A percentile compares a stretch with the other conserved stretches of the same genome.
These are phyloP conservation scores for Fusarium papillatum DNA, from an alignment of 2,329 filamentous ascomycete species.

Conservation along the genomic window DNA sequence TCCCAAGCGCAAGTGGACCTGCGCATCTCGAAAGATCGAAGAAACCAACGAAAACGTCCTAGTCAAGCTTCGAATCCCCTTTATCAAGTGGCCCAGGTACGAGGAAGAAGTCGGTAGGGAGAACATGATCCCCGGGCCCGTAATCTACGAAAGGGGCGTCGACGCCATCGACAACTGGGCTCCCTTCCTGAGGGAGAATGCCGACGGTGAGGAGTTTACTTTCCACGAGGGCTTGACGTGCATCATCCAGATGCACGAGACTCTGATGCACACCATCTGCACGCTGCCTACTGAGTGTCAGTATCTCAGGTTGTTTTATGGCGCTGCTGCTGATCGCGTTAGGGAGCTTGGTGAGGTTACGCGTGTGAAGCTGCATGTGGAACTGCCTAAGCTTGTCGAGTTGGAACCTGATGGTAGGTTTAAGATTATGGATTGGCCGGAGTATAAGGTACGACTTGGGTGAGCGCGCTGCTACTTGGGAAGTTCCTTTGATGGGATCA, in stretches of 20 bases:
- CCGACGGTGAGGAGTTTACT: conserved; percentile 6
- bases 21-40: conserved; percentile 19
- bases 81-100: conserved; percentile 28
- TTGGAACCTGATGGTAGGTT: neutral
- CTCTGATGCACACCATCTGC: conserved; percentile 18
- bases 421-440: neutral
- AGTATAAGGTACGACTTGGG: neutral
- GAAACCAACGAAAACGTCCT: conserved; percentile 13
- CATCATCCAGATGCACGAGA: conserved; percentile 20
- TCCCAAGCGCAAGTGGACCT: conserved; percentile 4
- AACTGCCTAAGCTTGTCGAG: neutral
- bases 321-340: conserved; percentile 11
- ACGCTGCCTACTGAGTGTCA: neutral
- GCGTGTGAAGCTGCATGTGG: neutral
- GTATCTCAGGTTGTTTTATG: conserved; percentile 27
- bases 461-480: neutral
- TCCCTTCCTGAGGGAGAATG: neutral
- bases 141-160: neutral
- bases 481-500: neutral
- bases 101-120: conserved; percentile 5
- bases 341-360: neutral
- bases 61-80: conserved; percentile 18
- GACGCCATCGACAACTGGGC: conserved; percentile 9
- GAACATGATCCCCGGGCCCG: conserved; percentile 10
- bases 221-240: conserved; percentile 16